These are phyloP conservation scores for Lichenothelia convexa DNA, from an alignment of 495 filamentous ascomycete species.

Conservation along the genomic window DNA sequence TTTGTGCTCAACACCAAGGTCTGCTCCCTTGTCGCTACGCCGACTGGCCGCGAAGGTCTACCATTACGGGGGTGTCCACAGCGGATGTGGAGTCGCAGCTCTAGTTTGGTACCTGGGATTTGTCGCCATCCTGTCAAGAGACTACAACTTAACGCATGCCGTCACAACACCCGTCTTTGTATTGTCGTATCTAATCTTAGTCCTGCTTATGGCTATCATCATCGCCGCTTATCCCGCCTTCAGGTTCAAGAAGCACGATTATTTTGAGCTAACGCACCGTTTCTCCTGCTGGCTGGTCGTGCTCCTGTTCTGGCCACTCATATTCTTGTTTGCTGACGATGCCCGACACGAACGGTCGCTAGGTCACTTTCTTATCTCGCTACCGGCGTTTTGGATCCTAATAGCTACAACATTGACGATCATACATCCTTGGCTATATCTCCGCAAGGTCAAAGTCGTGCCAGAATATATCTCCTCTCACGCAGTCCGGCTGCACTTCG, in stretches of 20 bases:
- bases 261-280: conserved; percentile 48
- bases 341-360: conserved; percentile 14
- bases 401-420: conserved; percentile 38
- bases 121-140: conserved; percentile 2
- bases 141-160: neutral
- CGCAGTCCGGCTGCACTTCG: conserved; percentile 53
- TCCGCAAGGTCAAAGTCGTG: conserved; percentile 39
- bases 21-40: conserved; percentile 10
- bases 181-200: conserved; percentile 5
- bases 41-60: conserved; percentile 14
- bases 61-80: conserved; percentile 16
- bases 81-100: conserved; percentile 11
- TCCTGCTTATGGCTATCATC: conserved; percentile 20
- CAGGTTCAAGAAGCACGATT: conserved; percentile 37
- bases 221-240: conserved; percentile 28
- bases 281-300: conserved; percentile 46
- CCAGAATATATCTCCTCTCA: conserved; percentile 49
- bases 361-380: conserved; percentile 27
- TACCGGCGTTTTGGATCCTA: conserved; percentile 53
- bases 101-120: conserved; percentile 20
- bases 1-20: conserved; percentile 8
- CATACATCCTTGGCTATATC: conserved; percentile 48
- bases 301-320: conserved; percentile 37
- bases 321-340: conserved; percentile 19
- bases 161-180: neutral